phyloP scores from a whole-genome alignment of 345 rosid species.

The Salix caprea region DNA sequence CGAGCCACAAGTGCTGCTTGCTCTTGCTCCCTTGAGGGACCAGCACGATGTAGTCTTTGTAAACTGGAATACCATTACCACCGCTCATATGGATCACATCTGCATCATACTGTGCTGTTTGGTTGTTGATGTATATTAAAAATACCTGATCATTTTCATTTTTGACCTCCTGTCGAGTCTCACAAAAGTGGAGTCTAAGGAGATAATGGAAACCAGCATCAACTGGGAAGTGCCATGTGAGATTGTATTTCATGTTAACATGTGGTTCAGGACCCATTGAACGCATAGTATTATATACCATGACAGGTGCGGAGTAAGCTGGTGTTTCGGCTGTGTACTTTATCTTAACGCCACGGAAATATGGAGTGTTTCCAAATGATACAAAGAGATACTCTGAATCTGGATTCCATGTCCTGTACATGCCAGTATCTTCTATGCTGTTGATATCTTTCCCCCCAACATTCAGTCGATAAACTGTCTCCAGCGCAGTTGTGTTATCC shows the following conservation, averaged over 20 bases:
- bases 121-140: not conserved
- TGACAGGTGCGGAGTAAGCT: not conserved
- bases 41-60: slow-evolving; percentile 12
- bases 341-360: not conserved
- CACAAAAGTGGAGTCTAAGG: not conserved
- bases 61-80: not conserved
- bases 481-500: not conserved
- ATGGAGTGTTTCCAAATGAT: not conserved
- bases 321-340: not conserved
- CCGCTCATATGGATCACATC: slow-evolving; percentile 9
- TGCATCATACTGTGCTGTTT: not conserved
- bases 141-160: too few relatives aligned
- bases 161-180: too few relatives aligned
- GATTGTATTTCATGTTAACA: not conserved
- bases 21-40: not conserved
- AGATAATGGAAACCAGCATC: not conserved
- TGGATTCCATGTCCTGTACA: not conserved
- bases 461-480: not conserved
- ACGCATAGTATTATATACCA: not conserved
- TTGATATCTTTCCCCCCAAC: not conserved
- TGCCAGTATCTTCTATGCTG: not conserved
- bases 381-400: not conserved
- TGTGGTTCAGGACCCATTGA: not conserved
- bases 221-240: not conserved
- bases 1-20: slow-evolving; percentile 11